Evolutionary conservation across 148 eudicot genomes (phyloP).

Genomic region (Rheum nobile): DNA sequence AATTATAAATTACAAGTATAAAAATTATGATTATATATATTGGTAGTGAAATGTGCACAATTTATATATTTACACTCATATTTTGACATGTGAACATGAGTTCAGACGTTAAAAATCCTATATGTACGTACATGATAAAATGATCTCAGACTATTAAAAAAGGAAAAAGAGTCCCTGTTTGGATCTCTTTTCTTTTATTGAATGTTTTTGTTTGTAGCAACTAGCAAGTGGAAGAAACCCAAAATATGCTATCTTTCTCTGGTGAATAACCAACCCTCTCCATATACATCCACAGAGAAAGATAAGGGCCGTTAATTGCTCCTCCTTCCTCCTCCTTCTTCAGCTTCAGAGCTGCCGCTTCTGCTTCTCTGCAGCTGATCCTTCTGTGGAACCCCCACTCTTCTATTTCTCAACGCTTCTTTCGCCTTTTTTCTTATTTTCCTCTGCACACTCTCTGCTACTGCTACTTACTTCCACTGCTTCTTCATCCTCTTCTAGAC

Average conservation of each 20-base stretch:
- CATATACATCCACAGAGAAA: neutral
- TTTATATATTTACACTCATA: no score
- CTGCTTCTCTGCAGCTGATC: neutral
- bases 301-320: neutral
- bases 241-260: neutral
- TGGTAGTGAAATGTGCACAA: no score
- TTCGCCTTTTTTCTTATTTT: neutral
- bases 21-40: no score
- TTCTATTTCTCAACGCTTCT: slow-evolving; percentile 1
- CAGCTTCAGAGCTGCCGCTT: neutral
- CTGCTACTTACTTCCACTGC: neutral
- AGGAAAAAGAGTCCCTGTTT: neutral
- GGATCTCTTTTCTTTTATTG: neutral
- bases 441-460: neutral
- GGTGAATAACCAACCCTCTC: neutral
- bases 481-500: neutral
- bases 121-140: neutral
- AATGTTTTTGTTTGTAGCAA: neutral
- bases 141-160: neutral
- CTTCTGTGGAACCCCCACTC: neutral
- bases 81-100: no score
- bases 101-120: no score
- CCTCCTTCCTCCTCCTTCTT: neutral
- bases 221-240: neutral
- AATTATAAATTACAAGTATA: no score